Conservation (phyloP, 768 basidiomycete genomes). For the Leccinum uliginosum region DNA sequence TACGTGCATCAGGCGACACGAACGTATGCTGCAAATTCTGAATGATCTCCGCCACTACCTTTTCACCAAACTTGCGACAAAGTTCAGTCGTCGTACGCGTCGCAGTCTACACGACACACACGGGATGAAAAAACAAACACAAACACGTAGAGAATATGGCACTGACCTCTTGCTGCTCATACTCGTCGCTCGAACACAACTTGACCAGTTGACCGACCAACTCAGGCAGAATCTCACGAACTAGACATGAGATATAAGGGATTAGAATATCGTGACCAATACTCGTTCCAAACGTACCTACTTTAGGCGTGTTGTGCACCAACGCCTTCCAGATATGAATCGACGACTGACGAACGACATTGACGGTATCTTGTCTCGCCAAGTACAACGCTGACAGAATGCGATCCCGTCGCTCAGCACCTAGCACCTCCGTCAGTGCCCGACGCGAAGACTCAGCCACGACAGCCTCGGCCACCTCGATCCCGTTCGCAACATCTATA, state of each 20-base stretch:
- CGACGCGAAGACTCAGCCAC: constrained; percentile 78
- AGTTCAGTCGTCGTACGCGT: constrained; percentile 81
- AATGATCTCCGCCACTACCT: constrained; percentile 80
- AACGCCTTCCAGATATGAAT: constrained; percentile 98
- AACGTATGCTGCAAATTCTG: constrained; percentile 68
- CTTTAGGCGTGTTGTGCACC: constrained; percentile 89
- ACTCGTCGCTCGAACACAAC: constrained; percentile 72
- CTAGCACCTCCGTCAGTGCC: constrained; percentile 84
- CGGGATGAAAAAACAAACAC: not conserved
- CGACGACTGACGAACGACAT: constrained; percentile 83
- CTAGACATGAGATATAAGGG: constrained; percentile 34
- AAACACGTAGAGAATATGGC: accelerated
- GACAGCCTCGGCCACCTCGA: constrained; percentile 50
- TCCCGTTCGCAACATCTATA: constrained; percentile 23
- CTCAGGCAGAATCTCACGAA: constrained; percentile 86
- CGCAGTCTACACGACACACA: constrained; percentile 53
- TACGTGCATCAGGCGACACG: constrained; percentile 56
- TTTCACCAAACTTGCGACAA: constrained; percentile 94
- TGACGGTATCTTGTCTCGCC: constrained; percentile 89
- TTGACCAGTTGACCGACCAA: constrained; percentile 74
- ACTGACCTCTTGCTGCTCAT: constrained; percentile 85
- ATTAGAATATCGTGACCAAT: not conserved
- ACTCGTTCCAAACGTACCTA: constrained; percentile 45
- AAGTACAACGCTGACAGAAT: constrained; percentile 89
- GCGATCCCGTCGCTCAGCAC: constrained; percentile 82